Evolutionary conservation across 345 rosid genomes (phyloP).

Genomic region (Eucalyptus lansdowneana): DNA sequence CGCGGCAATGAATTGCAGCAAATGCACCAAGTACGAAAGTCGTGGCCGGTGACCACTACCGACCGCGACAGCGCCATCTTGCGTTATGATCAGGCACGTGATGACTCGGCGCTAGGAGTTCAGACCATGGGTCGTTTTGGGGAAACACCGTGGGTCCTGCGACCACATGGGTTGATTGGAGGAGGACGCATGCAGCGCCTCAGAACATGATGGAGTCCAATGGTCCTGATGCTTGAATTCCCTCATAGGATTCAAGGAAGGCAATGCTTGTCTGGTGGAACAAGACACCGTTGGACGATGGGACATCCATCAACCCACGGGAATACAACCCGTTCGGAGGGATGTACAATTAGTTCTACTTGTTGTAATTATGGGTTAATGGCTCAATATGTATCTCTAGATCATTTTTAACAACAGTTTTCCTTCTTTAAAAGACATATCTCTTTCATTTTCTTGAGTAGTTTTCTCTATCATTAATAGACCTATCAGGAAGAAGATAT

Average conservation of each 20-base stretch:
- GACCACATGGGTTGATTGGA: background rate
- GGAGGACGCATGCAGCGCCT: background rate
- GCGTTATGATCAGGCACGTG: background rate
- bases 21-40: background rate
- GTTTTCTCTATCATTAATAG: background rate
- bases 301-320: background rate
- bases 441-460: background rate
- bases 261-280: background rate
- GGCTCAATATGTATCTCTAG: background rate
- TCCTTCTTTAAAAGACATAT: background rate
- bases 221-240: background rate
- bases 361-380: background rate
- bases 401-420: background rate
- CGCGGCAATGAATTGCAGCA: background rate
- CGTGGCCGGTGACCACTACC: background rate
- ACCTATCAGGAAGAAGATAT: fast-evolving
- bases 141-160: background rate
- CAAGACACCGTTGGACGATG: background rate
- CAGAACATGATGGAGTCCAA: background rate
- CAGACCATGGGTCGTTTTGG: background rate
- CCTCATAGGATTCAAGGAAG: background rate
- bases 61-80: background rate
- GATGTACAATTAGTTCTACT: background rate
- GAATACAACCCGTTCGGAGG: background rate
- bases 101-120: background rate